phyloP scores from a whole-genome alignment of 164 flowering plant species.

The Tetrastigma voinierianum region DNA sequence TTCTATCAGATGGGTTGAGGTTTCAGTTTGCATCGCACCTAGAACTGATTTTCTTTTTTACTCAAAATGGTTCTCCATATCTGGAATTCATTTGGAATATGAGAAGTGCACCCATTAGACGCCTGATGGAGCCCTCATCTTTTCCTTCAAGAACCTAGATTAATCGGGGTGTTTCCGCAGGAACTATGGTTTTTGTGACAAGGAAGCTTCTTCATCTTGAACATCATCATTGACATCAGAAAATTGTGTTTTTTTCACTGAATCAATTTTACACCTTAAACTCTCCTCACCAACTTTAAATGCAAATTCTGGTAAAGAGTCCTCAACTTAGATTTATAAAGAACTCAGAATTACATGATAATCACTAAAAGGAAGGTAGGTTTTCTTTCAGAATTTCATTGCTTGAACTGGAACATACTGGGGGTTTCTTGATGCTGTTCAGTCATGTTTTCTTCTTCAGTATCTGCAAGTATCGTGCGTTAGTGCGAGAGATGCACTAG shows the following conservation, averaged over 20 bases:
- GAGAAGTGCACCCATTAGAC: background rate
- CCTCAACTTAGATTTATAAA: background rate
- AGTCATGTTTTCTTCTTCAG: constrained; percentile 18
- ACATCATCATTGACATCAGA: constrained; percentile 3
- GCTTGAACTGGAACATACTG: constrained; percentile 25
- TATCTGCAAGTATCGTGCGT: constrained; percentile 18
- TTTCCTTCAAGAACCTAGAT: background rate
- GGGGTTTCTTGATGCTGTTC: constrained; percentile 15
- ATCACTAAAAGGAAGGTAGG: constrained; percentile 10
- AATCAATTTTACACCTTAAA: constrained; percentile 4
- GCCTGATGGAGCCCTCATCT: constrained; percentile 13
- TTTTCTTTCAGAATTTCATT: constrained; percentile 17
- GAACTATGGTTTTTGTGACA: background rate
- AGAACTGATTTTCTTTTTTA: constrained; percentile 5
- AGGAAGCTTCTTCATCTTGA: constrained; percentile 6
- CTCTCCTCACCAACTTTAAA: constrained; percentile 7
- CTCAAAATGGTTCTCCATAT: background rate
- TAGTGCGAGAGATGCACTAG: constrained; percentile 28
- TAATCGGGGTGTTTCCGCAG: constrained; percentile 4
- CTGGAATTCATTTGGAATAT: constrained; percentile 6
- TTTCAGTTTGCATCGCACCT: background rate
- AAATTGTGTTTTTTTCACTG: background rate
- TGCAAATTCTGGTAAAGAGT: constrained; percentile 5
- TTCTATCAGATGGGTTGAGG: constrained; percentile 3
- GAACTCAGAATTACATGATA: no score